These are phyloP conservation scores for Gloeostereum incarnatum DNA, from an alignment of 768 basidiomycete species.

Conservation along the genomic window DNA sequence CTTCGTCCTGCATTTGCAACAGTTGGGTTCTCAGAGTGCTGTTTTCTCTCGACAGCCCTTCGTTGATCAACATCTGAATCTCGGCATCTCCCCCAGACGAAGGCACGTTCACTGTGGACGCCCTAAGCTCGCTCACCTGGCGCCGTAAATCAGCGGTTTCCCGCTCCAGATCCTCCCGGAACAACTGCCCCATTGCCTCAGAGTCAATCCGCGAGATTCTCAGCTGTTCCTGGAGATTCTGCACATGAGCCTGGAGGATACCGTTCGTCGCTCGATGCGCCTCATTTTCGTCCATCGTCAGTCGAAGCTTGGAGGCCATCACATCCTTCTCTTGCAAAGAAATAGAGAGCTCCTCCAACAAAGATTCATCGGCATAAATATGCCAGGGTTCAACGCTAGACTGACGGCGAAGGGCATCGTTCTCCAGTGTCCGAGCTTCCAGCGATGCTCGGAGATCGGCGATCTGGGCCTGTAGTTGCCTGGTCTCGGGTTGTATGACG, in stretches of 20 bases:
- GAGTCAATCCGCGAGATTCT: not conserved
- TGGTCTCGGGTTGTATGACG: not conserved
- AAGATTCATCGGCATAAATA: not conserved
- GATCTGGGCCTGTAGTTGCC: not conserved
- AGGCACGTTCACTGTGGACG: constrained; percentile 6
- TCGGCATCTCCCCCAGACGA: constrained; percentile 7
- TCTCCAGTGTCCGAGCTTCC: not conserved
- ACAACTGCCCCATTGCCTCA: not conserved
- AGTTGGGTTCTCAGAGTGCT: not conserved
- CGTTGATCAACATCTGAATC: constrained; percentile 10
- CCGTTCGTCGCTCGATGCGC: not conserved
- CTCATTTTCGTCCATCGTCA: not conserved
- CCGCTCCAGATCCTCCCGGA: constrained; percentile 2
- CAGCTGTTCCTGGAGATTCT: not conserved
- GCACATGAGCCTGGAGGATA: not conserved
- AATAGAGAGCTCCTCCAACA: not conserved
- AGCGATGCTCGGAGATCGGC: not conserved
- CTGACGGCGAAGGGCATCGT: not conserved
- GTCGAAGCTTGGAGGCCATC: constrained; percentile 1
- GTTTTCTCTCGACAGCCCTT: constrained; percentile 10
- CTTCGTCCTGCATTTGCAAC: not conserved
- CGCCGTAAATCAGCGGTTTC: constrained; percentile 6
- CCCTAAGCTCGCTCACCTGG: constrained; percentile 8
- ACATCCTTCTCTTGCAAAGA: constrained; percentile 5
- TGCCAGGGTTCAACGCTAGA: not conserved